These are phyloP conservation scores for Emydomyces testavorans DNA, from an alignment of 2,329 filamentous ascomycete species.

Conservation along the genomic window DNA sequence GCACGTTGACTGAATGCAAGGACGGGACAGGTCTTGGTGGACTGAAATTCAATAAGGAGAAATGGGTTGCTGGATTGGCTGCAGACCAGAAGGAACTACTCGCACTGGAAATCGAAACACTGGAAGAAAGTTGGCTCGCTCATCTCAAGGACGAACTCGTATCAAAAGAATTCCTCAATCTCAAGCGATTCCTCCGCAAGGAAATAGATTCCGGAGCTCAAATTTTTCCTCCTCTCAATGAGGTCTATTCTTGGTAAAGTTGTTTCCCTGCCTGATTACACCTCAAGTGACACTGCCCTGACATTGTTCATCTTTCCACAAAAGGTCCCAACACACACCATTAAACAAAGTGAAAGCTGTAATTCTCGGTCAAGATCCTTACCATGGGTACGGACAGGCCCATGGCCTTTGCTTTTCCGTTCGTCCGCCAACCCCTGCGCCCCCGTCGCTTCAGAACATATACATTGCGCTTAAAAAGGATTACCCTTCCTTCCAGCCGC, in stretches of 20 bases:
- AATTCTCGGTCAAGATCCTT: constrained; percentile 91
- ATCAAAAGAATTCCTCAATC: constrained; percentile 65
- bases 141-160: constrained; percentile 78
- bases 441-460: constrained; percentile 86
- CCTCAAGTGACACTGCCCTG: background rate
- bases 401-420: constrained; percentile 95
- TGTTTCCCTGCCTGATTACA: too few relatives aligned
- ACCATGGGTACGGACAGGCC: constrained; percentile 90
- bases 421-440: constrained; percentile 73
- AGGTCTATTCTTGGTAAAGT: constrained; percentile 85
- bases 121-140: constrained; percentile 84
- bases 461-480: constrained; percentile 80
- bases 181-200: constrained; percentile 76
- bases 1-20: constrained; percentile 16
- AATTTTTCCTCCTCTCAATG: constrained; percentile 74
- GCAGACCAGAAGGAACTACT: constrained; percentile 73
- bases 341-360: constrained; percentile 82
- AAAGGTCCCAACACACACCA: constrained; percentile 89
- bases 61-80: constrained; percentile 72
- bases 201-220: constrained; percentile 64
- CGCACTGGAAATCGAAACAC: constrained; percentile 78
- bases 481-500: constrained; percentile 66
- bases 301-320: constrained; percentile 16
- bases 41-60: constrained; percentile 69
- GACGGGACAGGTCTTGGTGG: constrained; percentile 16